Evolutionary conservation across 768 basidiomycete genomes (phyloP).

Genomic region (Hygrocybe punicea): DNA sequence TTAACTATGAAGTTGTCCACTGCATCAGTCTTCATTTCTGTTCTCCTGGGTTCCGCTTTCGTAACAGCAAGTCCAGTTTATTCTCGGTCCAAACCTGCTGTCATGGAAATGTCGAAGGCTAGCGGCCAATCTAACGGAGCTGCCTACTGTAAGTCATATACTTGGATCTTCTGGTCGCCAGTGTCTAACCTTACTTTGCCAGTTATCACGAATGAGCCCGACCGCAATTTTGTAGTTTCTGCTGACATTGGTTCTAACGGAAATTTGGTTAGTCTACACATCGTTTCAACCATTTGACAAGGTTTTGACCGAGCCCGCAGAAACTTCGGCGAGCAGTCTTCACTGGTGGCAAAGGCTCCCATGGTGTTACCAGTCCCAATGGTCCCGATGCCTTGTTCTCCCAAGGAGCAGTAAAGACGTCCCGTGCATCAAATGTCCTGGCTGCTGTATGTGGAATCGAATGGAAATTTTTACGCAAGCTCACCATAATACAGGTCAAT

Average conservation of each 20-base stretch:
- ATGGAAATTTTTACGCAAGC: not conserved
- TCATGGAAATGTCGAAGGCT: conserved; percentile 8
- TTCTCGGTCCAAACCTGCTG: conserved; percentile 1
- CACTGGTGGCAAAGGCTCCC: conserved; percentile 36
- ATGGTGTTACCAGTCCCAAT: conserved; percentile 28
- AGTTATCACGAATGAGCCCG: conserved; percentile 52
- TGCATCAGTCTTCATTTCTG: conserved; percentile 9
- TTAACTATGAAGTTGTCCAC: conserved; percentile 16
- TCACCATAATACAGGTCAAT: conserved; percentile 20
- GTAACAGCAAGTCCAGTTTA: conserved; percentile 14
- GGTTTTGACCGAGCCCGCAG: conserved; percentile 11
- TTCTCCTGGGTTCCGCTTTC: conserved; percentile 9
- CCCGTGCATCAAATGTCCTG: conserved; percentile 32
- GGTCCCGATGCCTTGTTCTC: conserved; percentile 42
- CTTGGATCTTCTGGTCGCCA: not conserved
- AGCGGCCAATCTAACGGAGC: conserved; percentile 14
- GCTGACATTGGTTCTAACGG: conserved; percentile 43
- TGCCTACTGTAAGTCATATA: conserved; percentile 15
- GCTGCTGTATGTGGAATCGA: conserved; percentile 34
- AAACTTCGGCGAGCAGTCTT: conserved; percentile 29
- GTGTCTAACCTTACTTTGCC: not conserved
- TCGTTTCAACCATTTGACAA: not conserved
- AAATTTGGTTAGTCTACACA: conserved; percentile 31
- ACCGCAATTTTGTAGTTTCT: conserved; percentile 44
- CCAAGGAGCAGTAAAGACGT: conserved; percentile 42